Evolutionary conservation across 495 filamentous ascomycete genomes (phyloP), one percentile per base, ranked within the genome.

Genomic region (Immersiella caudata): DNA sequence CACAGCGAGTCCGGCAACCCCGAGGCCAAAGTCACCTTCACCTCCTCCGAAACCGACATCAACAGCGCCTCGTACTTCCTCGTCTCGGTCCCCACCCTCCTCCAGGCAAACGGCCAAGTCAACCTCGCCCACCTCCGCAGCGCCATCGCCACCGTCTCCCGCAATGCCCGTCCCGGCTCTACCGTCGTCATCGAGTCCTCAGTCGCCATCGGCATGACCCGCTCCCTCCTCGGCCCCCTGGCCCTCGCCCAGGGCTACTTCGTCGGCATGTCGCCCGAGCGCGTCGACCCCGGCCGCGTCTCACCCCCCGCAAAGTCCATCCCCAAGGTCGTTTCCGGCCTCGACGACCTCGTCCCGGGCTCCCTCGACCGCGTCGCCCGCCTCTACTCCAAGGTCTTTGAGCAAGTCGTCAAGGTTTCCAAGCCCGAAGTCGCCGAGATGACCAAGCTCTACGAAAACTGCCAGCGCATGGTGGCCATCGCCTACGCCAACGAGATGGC

Each of bases 361-460:
- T 79, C 76, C 14, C 74, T 79, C n/a, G 55, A 68, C 21, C 60
- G 68, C 12, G 77, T 80, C 55, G 51, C 57, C 2, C 62, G 68
- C 16, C 66, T 80, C 33, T 80, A 80, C 60, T 69, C 67, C 24
- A 62, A 62, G 2, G 74, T 77, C 6, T 81, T 79, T 67, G 59
- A 76, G 29, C 64, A 60, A 7, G 66, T 79, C 60, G 72, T 79
- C 60, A 68, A 76, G 8, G 76, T 79, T 12, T 77, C 78, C 63
- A 60, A 55, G n/a, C 78, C 79, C 18, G 79, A 81, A 63, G 74
- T 78, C 16, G 79, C 79, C 14, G 78, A 79, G 68, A 81, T 81
- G 79, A 78, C 72, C 14, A 81, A 81, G 70, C 67, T 81, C 6
- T 79, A 78, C 67, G 79, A 81, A 68, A 84, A 72, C 51, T 81